Percentiles rank a stretch among this genome's conserved stretches.
phyloP scores from a whole-genome alignment of 306 rosid genomes.

The Malus domestica region ASM211411v1 NC_041799.1:32816001-32816500 shows the following conservation, averaged over 20 bases:
- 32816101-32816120: constrained; percentile 35
- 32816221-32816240: constrained; percentile 78
- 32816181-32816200: constrained; percentile 61
- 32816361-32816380: constrained; percentile 30
- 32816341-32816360: constrained; percentile 50
- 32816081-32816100: constrained; percentile 50
- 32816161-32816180: constrained; percentile 81
- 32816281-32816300: constrained; percentile 77
- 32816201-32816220: constrained; percentile 74
- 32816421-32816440: constrained; percentile 57
- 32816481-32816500: constrained; percentile 65
- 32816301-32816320: constrained; percentile 48
- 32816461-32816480: constrained; percentile 51
- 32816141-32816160: constrained; percentile 41
- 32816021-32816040: constrained; percentile 54
- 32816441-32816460: constrained; percentile 76
- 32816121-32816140: constrained; percentile 71
- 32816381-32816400: constrained; percentile 33
- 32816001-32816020: constrained; percentile 50
- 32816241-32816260: constrained; percentile 50
- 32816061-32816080: constrained; percentile 71
- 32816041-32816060: constrained; percentile 26
- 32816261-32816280: constrained; percentile 33
- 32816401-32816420: constrained; percentile 90
- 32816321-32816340: constrained; percentile 58